A percentile compares a stretch with the other conserved stretches of the same genome.
Conservation (phyloP, 768 basidiomycete species). For the Serendipita sp. region DNA sequence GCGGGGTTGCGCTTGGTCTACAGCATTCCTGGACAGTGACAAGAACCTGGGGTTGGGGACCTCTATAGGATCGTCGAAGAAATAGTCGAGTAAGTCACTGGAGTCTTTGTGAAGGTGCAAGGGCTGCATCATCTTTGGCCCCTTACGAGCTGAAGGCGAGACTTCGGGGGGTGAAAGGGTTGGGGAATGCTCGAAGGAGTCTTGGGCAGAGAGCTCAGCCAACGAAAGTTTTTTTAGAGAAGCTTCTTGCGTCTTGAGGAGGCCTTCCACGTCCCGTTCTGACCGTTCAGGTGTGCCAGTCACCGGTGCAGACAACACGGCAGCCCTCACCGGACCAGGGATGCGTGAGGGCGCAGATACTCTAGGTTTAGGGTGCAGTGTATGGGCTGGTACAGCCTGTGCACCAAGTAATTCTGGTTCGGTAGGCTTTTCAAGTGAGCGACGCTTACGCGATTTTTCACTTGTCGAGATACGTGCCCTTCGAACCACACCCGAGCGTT, state of each 20-base stretch:
- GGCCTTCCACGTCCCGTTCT: neutral
- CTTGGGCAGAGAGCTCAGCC: neutral
- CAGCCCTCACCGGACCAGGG: neutral
- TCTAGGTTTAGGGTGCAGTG: neutral
- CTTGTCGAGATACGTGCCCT: neutral
- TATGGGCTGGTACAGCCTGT: neutral
- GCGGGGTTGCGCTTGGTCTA: neutral
- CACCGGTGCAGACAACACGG: neutral
- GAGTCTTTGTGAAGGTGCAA: neutral
- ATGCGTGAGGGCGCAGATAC: neutral
- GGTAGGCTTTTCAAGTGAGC: neutral
- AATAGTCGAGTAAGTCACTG: neutral
- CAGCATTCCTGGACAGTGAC: neutral
- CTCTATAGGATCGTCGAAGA: neutral
- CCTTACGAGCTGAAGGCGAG: neutral
- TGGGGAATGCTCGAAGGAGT: neutral
- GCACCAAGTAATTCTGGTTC: neutral
- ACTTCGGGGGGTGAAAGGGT: neutral
- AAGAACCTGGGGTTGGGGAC: neutral
- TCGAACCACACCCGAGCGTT: neutral
- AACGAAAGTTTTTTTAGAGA: constrained; percentile 3
- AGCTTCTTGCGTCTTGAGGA: neutral
- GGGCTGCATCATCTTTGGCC: neutral
- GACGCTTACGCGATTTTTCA: constrained; percentile 2
- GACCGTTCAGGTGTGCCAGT: neutral